Conservation (phyloP, 1,284 basidiomycete genomes). For the Bondarzewia mesenterica region DNA sequence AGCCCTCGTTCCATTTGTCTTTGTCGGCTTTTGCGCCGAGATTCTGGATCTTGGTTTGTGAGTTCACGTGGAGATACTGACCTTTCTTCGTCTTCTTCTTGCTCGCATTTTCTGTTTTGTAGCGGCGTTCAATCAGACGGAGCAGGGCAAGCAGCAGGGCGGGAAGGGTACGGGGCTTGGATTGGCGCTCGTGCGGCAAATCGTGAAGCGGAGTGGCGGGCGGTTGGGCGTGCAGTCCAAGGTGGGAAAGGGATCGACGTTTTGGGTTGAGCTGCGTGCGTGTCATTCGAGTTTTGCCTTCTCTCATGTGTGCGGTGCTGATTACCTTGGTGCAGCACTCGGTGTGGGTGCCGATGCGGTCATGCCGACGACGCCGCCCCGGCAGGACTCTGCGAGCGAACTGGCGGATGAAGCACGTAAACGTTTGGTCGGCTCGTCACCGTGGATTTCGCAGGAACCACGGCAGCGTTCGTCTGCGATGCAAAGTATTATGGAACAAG, state of each 20-base stretch:
- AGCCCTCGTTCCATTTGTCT: not conserved
- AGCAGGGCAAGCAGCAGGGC: conserved; percentile 76
- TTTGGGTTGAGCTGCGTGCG: conserved; percentile 74
- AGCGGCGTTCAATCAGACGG: conserved; percentile 75
- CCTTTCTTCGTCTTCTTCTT: conserved; percentile 45
- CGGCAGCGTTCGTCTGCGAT: conserved; percentile 38
- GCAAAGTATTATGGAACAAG: conserved; percentile 66
- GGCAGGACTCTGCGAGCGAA: not conserved
- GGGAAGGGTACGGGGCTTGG: conserved; percentile 89
- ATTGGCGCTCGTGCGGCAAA: conserved; percentile 81
- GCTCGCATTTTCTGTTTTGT: not conserved
- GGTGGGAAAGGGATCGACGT: conserved; percentile 57
- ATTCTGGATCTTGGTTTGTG: too few species aligned
- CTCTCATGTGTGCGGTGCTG: too few species aligned
- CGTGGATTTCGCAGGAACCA: conserved; percentile 11
- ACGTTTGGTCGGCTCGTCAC: not conserved
- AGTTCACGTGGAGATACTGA: too few species aligned
- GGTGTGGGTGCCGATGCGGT: conserved; percentile 30
- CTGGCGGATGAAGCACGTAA: not conserved
- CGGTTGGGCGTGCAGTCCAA: conserved; percentile 68
- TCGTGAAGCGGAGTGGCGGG: conserved; percentile 78
- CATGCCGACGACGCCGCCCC: conserved; percentile 12
- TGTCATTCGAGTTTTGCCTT: conserved; percentile 10
- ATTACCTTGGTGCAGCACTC: conserved; percentile 19
- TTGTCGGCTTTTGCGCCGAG: not conserved